These are phyloP conservation scores for Styphnolobium japonicum DNA, from an alignment of 306 rosid genomes.

Conservation along the genomic window DNA sequence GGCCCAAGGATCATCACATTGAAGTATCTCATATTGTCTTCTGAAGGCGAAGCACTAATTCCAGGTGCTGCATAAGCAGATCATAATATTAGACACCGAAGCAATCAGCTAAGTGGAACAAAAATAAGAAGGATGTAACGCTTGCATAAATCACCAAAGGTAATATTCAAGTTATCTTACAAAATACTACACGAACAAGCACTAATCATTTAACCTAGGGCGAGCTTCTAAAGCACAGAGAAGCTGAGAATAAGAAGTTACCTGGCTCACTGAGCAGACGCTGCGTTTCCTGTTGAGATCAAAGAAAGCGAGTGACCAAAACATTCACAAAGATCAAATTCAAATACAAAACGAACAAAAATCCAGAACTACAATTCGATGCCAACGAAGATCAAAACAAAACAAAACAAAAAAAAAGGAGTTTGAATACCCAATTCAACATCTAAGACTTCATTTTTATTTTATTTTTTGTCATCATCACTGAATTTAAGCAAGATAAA, in stretches of 20 bases:
- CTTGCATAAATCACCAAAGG: not conserved
- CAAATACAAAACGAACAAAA: conserved; percentile 4
- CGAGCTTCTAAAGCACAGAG: conserved; percentile 7
- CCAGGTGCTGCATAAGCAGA: conserved; percentile 79
- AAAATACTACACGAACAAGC: not conserved
- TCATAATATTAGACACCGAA: conserved; percentile 19
- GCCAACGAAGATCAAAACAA: not conserved
- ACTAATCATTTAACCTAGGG: not conserved
- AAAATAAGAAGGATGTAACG: conserved; percentile 5
- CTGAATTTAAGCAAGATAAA: not conserved
- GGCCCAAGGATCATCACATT: conserved; percentile 99
- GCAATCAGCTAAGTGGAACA: conserved; percentile 10
- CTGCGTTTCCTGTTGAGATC: conserved; percentile 85
- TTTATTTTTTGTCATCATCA: not conserved
- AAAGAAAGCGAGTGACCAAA: conserved; percentile 17
- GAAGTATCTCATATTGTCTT: conserved; percentile 95
- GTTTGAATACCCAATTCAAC: not conserved
- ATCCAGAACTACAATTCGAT: not conserved
- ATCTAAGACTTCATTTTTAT: not conserved
- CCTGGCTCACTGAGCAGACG: conserved; percentile 99
- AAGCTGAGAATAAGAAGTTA: conserved; percentile 9
- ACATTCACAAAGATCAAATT: not conserved
- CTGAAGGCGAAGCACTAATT: conserved; percentile 96
- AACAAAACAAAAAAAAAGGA: too few species aligned
- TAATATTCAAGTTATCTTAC: not conserved